Evolutionary conservation across 2,329 filamentous ascomycete genomes (phyloP), one percentile per base, ranked within the genome.

Genomic region (Zymoseptoria tritici): DNA sequence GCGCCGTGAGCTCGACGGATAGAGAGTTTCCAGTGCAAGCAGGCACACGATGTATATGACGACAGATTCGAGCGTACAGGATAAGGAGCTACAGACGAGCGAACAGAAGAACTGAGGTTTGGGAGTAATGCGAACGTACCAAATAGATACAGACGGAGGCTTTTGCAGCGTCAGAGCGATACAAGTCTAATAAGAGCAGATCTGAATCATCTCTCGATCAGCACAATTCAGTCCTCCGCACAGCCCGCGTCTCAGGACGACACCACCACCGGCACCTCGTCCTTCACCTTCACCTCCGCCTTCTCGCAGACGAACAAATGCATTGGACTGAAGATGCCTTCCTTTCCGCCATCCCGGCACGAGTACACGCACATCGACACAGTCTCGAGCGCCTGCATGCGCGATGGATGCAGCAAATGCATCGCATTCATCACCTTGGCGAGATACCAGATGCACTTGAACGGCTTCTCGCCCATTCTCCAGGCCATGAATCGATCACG

Each of bases 371-470:
- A 57, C 29, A 52, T 42, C 11, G 22, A 49, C 11, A 57, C 56
- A 19, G 24, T 57, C 11, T 57, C 56, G 9, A 57, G 29, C n/a
- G 56, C 56, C 26, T 57, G 49, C 56, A 57, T 57, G 26, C 52
- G 49, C 26, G 56, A 52, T 9, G 56, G 56, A 36, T 57, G 56
- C 22, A 51, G 51, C 16, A 57, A 19, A 16, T 49, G 49, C 11
- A 57, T 20, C 49, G 22, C 52, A 8, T 53, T 22, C 9, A 52
- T 2, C 22, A 57, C 26, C 29, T 52, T 57, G 56, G 52, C 36
- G 49, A 52, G 20, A 11, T 16, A 13, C 5, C 42, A 52, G 49
- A 22, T 4, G 49, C 36, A 8, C n/a, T 22, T 54, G 52, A 31
- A 54, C 4, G 36, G 26, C 11, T 22, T 22, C 5, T 54, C 36